A percentile compares a stretch with the other conserved stretches of the same genome.
Conservation (phyloP, 805 yeast species). For the Debaryomyces prosopidis region DNA sequence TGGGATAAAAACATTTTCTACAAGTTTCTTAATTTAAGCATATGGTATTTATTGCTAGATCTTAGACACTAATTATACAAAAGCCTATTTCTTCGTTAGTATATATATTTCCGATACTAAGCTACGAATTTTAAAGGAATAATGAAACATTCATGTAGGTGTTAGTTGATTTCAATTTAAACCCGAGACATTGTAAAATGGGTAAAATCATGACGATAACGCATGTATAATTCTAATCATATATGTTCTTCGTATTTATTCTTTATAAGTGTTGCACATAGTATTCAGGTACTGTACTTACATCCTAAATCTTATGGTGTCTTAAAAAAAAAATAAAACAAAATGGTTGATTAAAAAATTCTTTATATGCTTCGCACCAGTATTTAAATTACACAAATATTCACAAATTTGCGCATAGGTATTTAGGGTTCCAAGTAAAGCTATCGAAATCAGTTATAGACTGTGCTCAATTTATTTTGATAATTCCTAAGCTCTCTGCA, state of each 20-base stretch:
- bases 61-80: too few relatives aligned
- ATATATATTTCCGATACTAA: background rate
- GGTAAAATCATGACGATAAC: constrained; percentile 50
- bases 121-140: background rate
- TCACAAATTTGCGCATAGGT: background rate
- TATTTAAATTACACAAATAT: background rate
- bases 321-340: too few relatives aligned
- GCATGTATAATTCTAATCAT: constrained; percentile 37
- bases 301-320: too few relatives aligned
- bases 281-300: too few relatives aligned
- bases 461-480: constrained; percentile 1
- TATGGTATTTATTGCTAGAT: too few relatives aligned
- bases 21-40: too few relatives aligned
- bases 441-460: too few relatives aligned
- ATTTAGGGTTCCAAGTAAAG: background rate
- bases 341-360: too few relatives aligned
- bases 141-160: constrained; percentile 30
- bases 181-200: constrained; percentile 35
- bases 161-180: constrained; percentile 46
- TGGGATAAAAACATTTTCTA: too few relatives aligned
- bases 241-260: background rate
- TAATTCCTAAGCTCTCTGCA: constrained; percentile 10
- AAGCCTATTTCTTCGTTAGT: background rate
- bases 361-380: background rate
- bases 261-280: background rate